Base-by-base conservation (phyloP, 352 stramenopile species). In the Globisporangium carolinianum region DNA sequence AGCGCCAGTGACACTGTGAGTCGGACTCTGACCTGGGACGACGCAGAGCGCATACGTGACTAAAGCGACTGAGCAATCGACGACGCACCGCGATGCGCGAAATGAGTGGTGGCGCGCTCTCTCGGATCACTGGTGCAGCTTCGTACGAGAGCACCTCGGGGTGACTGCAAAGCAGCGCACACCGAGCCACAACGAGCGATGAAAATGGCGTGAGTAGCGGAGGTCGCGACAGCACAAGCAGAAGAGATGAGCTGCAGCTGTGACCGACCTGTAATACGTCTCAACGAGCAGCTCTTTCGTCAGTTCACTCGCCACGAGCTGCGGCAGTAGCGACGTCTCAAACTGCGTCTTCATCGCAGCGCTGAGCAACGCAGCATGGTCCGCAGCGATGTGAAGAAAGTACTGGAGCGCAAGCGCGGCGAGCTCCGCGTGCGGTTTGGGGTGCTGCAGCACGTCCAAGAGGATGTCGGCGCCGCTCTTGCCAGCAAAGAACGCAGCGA, bases 381-480 rank as follows among this genome's bases (percentile, higher is more conserved):
- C 68, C 7, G 72, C 79, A 43, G 77, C 79, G 51, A 90, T 86
- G 43, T 93, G 83, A 5, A 94, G 66, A 55, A 89, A 94, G 57
- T 91, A 91, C 38, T 94, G 82, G 32, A 94, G 66, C 17, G 84
- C 82, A 17, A 94, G 71, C 37, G 81, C 76, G 7, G 78, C 82
- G 0, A 94, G 66, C 55, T 94, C 84, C 4, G 79, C 55, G 39
- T 90, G 72, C 5, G 75, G 69, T 55, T 82, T 60, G 45, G 85
- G 69, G 52, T 85, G 71, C 36, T 77, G 75, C 71, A 94, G 87
- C 9, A 83, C 79, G 50, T 90, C 75, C 38, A 91, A 59, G 18
- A 94, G 63, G 32, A 90, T 70, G 4, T 88, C 79, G 6, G 89
- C 71, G 0, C 79, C 77, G 47, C 69, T 67, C 51, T 79, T 82